Evolutionary conservation across 2,329 filamentous ascomycete species (phyloP).

Genomic region (Calonectria honghensis): DNA sequence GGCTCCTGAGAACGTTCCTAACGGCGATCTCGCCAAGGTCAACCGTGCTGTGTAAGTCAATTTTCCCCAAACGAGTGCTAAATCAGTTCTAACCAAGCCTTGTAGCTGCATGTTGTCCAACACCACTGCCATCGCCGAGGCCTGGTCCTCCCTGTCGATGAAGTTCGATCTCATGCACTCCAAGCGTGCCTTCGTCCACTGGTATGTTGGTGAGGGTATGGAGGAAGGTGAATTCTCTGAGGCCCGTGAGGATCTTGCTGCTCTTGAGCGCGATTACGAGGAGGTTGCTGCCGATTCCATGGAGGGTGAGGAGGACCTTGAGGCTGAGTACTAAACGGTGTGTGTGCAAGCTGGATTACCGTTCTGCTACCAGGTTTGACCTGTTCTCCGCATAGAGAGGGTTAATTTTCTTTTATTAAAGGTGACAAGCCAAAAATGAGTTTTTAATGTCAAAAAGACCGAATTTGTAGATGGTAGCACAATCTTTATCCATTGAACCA

Average conservation of each 20-base stretch:
- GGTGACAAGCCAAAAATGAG: slow-evolving; percentile 60
- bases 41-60: slow-evolving; percentile 94
- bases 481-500: background rate
- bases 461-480: slow-evolving; percentile 57
- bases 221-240: slow-evolving; percentile 99
- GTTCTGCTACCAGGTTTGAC: slow-evolving; percentile 53
- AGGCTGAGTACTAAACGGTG: slow-evolving; percentile 89
- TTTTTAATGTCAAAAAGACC: slow-evolving; percentile 62
- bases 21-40: slow-evolving; percentile 98
- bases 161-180: slow-evolving; percentile 99
- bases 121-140: slow-evolving; percentile 98
- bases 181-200: slow-evolving; percentile 99
- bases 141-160: slow-evolving; percentile 95
- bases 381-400: slow-evolving; percentile 57
- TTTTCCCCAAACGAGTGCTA: background rate
- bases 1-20: slow-evolving; percentile 95
- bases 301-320: slow-evolving; percentile 85
- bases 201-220: slow-evolving; percentile 99
- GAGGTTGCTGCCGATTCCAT: slow-evolving; percentile 97
- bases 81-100: background rate
- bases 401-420: slow-evolving; percentile 63
- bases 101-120: slow-evolving; percentile 96
- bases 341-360: slow-evolving; percentile 51
- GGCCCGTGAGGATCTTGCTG: slow-evolving; percentile 98
- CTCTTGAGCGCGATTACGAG: slow-evolving; percentile 98